phyloP scores from a whole-genome alignment of 2,329 filamentous ascomycete species.

The Pyricularia sp. region DNA sequence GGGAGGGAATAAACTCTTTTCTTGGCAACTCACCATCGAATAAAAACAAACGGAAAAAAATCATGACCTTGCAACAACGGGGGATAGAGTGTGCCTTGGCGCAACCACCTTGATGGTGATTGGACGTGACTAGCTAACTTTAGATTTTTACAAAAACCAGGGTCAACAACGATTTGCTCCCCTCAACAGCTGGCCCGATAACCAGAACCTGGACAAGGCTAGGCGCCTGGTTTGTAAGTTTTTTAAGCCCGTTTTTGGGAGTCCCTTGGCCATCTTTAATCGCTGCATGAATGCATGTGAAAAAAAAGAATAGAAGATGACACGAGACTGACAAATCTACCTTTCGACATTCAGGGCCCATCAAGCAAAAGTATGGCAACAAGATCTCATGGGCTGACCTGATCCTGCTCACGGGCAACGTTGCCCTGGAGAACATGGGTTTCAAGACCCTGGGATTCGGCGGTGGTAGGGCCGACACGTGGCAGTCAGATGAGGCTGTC shows the following conservation, averaged over 20 bases:
- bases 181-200: slow-evolving; percentile 71
- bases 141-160: slow-evolving; percentile 17
- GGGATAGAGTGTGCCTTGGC: neutral
- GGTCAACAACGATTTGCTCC: slow-evolving; percentile 69
- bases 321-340: neutral
- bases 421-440: slow-evolving; percentile 65
- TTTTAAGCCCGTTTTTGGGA: neutral
- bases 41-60: too few relatives aligned
- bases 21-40: neutral
- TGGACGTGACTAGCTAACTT: neutral
- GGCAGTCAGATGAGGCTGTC: slow-evolving; percentile 62
- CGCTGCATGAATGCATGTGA: neutral
- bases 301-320: too few relatives aligned
- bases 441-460: slow-evolving; percentile 62
- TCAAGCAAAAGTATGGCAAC: slow-evolving; percentile 73
- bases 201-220: slow-evolving; percentile 66
- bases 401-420: slow-evolving; percentile 59
- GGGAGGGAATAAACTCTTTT: neutral
- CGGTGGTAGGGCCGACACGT: slow-evolving; percentile 59
- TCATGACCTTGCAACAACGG: too few relatives aligned
- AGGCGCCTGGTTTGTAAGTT: slow-evolving; percentile 52
- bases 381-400: slow-evolving; percentile 72
- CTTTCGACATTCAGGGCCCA: slow-evolving; percentile 38
- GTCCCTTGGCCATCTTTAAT: neutral
- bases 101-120: neutral